A percentile compares a stretch with the other conserved stretches of the same genome.
These are phyloP conservation scores for Brasilioporus rufonigricans DNA, from an alignment of 768 basidiomycete genomes.

Conservation along the genomic window DNA sequence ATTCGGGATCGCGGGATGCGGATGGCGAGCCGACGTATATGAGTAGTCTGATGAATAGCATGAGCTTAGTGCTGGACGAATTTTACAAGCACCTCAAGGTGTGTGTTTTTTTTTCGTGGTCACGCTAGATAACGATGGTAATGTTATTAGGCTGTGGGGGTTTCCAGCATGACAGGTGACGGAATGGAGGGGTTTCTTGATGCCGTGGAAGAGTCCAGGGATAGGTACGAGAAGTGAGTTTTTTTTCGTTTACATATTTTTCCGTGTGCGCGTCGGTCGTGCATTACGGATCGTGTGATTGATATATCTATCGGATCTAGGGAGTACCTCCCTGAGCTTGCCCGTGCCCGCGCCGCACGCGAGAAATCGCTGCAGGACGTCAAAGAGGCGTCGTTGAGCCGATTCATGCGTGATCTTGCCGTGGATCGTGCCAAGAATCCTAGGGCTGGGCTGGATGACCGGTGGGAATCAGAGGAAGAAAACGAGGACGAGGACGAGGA, in stretches of 20 bases:
- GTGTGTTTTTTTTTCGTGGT: constrained; percentile 14
- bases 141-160: constrained; percentile 77
- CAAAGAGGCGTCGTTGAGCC: constrained; percentile 74
- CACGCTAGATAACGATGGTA: neutral
- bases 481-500: constrained; percentile 51
- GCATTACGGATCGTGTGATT: constrained; percentile 6
- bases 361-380: constrained; percentile 61
- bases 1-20: constrained; percentile 62
- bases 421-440: constrained; percentile 72
- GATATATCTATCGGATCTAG: constrained; percentile 38
- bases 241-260: neutral
- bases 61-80: constrained; percentile 97
- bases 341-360: constrained; percentile 60
- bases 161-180: constrained; percentile 93
- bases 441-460: constrained; percentile 49
- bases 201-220: constrained; percentile 82
- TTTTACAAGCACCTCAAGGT: constrained; percentile 97
- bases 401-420: constrained; percentile 76
- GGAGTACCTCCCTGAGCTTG: constrained; percentile 89
- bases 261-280: neutral
- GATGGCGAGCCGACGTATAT: constrained; percentile 96
- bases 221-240: constrained; percentile 84
- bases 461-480: constrained; percentile 60
- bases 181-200: constrained; percentile 91
- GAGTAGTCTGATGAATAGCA: constrained; percentile 98